Base-by-base conservation (phyloP, 139 green algal species). In the Zygnema circumcarinatum region DNA sequence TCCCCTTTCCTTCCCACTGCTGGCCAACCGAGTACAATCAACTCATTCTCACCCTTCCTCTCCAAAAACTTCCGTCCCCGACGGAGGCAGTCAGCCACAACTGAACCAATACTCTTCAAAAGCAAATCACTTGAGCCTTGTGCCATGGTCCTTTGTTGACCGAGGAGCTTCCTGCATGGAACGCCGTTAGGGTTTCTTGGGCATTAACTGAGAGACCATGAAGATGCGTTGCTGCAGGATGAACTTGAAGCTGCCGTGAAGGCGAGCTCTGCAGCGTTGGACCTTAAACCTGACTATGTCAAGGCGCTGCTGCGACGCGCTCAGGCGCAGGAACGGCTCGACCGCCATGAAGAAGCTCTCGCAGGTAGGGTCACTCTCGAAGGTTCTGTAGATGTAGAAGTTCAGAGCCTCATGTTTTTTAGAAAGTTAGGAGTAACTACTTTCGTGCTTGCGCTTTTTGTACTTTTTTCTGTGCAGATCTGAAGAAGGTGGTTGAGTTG, bases 231-330 rank as follows among this genome's bases (percentile, higher is more conserved):
- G 16, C 11, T 16, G 29, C 85, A 90, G 85, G 83, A 39, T 1
- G n/a, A 67, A 11, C 74, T 84, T 25, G 86, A 88, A 2, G 86
- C 36, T 1, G 87, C 76, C 22, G 80, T 89, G 25, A 54, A 69
- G 22, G 84, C 88, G 2, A 94, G 93, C 91, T 92, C 74, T 0
- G 22, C 11, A 35, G 91, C 91, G 52, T 74, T 94, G 16, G 79
- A 89, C 25, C 36, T 88, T 22, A 75, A 93, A 36, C 38, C 69
- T 22, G 16, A 16, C 1, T 97, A 97, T 75, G 36, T 93, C 0
- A 98, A 98, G 86, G 96, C 94, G 29, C 80, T 96, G 41, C 89
- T 96, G 84, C 92, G 96, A 29, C 91, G 96, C 0, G 81, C 75
- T 2, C 86, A 89, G 7, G 96, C 96, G 0, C 93, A 95, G 56